Percentiles rank a stretch among this genome's conserved stretches.
These are phyloP conservation scores for Agaricus sinodeliciosus DNA, from an alignment of 768 basidiomycete species.

Conservation along the genomic window DNA sequence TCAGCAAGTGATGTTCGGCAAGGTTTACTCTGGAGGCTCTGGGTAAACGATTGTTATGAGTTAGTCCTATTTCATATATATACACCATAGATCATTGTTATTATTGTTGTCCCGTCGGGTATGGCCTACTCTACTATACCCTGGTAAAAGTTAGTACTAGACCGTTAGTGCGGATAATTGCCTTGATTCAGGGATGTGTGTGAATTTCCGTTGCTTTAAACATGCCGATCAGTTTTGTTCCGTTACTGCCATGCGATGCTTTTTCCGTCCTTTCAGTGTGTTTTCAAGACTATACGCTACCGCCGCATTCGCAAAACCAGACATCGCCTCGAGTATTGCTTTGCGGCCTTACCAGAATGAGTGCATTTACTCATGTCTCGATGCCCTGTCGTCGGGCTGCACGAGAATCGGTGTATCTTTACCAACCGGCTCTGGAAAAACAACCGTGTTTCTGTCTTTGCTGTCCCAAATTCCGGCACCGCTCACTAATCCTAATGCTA, in stretches of 20 bases:
- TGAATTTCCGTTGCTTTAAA: background rate
- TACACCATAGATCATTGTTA: constrained; percentile 32
- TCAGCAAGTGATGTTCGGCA: constrained; percentile 94
- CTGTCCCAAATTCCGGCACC: constrained; percentile 57
- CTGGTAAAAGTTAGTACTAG: constrained; percentile 11
- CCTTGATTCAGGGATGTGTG: background rate
- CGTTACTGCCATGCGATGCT: background rate
- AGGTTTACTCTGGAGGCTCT: constrained; percentile 89
- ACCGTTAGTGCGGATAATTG: constrained; percentile 11
- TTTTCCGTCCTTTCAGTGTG: background rate
- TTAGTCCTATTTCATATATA: constrained; percentile 18
- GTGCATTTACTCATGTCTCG: constrained; percentile 71
- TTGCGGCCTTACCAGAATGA: constrained; percentile 81
- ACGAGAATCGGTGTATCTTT: constrained; percentile 79
- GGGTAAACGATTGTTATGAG: constrained; percentile 13
- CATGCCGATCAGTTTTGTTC: background rate
- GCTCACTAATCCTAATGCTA: constrained; percentile 33
- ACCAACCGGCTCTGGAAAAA: constrained; percentile 86
- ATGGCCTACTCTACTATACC: constrained; percentile 13
- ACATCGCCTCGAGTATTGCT: constrained; percentile 22
- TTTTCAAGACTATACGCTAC: background rate
- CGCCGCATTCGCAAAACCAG: background rate
- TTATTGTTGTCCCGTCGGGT: constrained; percentile 15
- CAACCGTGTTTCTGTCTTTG: constrained; percentile 84
- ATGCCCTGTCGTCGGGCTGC: constrained; percentile 59